These are phyloP conservation scores for Ophiostoma pallidulum DNA, from an alignment of 2,329 filamentous ascomycete genomes.

Conservation along the genomic window DNA sequence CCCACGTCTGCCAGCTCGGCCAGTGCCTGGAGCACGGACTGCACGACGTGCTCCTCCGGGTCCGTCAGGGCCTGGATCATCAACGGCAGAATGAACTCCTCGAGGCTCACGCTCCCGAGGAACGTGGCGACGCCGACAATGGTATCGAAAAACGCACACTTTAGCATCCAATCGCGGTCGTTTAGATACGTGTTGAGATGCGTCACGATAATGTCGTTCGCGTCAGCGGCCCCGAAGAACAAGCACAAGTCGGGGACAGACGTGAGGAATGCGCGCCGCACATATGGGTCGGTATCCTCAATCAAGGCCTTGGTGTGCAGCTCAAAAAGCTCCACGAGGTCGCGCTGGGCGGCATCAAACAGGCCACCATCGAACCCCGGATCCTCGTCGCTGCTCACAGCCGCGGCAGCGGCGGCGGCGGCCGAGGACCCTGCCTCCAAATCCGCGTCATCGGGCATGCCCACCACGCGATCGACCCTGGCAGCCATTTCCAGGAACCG, in stretches of 20 bases:
- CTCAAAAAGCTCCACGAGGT: slow-evolving; percentile 78
- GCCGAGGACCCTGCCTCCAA: slow-evolving; percentile 26
- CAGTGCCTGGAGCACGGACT: slow-evolving; percentile 78
- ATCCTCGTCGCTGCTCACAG: neutral
- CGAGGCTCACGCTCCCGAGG: slow-evolving; percentile 76
- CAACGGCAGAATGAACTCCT: slow-evolving; percentile 89
- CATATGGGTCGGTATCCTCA: slow-evolving; percentile 75
- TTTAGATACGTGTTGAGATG: slow-evolving; percentile 97
- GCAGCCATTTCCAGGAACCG: slow-evolving; percentile 66
- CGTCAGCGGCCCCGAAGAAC: slow-evolving; percentile 85
- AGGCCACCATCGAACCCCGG: slow-evolving; percentile 55
- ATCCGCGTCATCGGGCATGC: slow-evolving; percentile 7
- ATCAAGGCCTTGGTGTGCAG: slow-evolving; percentile 80
- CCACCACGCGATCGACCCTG: slow-evolving; percentile 10
- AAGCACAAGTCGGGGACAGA: slow-evolving; percentile 89
- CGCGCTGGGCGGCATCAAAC: slow-evolving; percentile 77
- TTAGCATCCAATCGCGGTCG: slow-evolving; percentile 90
- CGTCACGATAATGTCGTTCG: slow-evolving; percentile 91
- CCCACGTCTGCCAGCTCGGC: slow-evolving; percentile 83
- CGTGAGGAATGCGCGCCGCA: slow-evolving; percentile 80
- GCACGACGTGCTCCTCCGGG: slow-evolving; percentile 86
- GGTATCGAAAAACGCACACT: slow-evolving; percentile 92
- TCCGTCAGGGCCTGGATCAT: slow-evolving; percentile 95
- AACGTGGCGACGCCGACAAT: slow-evolving; percentile 90
- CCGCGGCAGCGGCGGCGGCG: slow-evolving; percentile 19